Conservation (phyloP, 2,329 filamentous ascomycete species). For the Lasiodiplodia theobromae region DNA sequence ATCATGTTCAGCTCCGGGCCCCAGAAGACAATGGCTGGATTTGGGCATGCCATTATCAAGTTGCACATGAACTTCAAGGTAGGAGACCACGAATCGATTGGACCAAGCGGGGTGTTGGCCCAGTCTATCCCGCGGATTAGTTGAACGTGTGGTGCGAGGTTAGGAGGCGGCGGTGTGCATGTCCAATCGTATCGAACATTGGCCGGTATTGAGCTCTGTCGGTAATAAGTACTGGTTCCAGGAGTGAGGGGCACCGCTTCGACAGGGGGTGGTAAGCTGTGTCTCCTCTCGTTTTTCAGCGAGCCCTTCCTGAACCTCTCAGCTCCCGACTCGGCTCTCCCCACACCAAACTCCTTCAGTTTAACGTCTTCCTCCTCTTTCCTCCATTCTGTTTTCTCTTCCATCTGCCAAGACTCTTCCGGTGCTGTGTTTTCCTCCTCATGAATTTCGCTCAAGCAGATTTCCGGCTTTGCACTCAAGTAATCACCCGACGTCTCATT, state of each 20-base stretch:
- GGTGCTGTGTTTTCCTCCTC: not conserved
- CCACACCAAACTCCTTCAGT: not conserved
- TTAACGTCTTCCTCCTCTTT: not conserved
- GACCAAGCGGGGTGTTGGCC: slow-evolving; percentile 73
- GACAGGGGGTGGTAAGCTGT: slow-evolving; percentile 15
- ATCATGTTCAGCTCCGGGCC: slow-evolving; percentile 69
- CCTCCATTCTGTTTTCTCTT: not conserved
- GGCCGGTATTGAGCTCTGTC: slow-evolving; percentile 6
- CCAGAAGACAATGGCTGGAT: slow-evolving; percentile 64
- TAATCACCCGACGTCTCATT: not conserved
- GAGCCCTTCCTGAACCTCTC: not conserved
- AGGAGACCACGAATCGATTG: slow-evolving; percentile 72
- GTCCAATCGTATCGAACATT: slow-evolving; percentile 29
- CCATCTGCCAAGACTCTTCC: not conserved
- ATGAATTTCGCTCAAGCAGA: not conserved
- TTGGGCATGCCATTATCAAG: slow-evolving; percentile 66
- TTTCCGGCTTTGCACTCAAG: not conserved
- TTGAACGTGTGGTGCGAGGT: slow-evolving; percentile 70
- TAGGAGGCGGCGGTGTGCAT: slow-evolving; percentile 31
- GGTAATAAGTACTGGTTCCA: slow-evolving; percentile 21
- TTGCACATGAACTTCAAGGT: slow-evolving; percentile 79
- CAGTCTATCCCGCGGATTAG: slow-evolving; percentile 75
- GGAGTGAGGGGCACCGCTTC: slow-evolving; percentile 21
- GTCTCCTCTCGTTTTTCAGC: slow-evolving; percentile 4
- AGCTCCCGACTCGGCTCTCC: not conserved